These are phyloP conservation scores for Yarrowia keelungensis DNA, from an alignment of 805 yeast species.

Conservation along the genomic window DNA sequence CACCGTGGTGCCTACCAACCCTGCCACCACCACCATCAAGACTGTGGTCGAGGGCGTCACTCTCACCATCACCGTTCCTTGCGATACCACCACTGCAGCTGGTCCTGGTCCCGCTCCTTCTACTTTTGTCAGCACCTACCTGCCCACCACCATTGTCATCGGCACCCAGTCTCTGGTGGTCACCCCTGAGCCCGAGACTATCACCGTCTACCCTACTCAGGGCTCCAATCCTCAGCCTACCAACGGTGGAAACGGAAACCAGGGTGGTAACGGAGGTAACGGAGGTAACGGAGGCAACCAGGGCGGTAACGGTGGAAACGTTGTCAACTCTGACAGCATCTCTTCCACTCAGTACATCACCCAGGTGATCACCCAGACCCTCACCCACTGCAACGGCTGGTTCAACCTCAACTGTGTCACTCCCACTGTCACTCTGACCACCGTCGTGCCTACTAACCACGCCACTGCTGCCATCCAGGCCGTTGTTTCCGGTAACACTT, in stretches of 20 bases:
- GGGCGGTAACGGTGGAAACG: neutral
- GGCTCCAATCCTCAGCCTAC: no score
- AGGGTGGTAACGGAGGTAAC: neutral
- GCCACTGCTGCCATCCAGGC: neutral
- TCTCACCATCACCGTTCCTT: constrained; percentile 25
- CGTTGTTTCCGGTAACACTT: constrained; percentile 5
- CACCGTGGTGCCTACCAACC: constrained; percentile 35
- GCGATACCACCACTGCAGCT: constrained; percentile 17
- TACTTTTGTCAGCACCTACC: neutral
- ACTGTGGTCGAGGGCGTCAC: constrained; percentile 33
- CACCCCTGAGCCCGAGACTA: neutral
- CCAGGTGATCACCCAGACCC: constrained; percentile 9
- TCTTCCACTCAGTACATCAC: constrained; percentile 9
- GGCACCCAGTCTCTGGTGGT: constrained; percentile 1
- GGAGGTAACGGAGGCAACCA: neutral
- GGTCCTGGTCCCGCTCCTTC: no score
- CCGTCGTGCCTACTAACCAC: constrained; percentile 15
- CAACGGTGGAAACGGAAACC: no score
- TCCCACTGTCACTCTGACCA: constrained; percentile 21
- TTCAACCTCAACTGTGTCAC: constrained; percentile 14
- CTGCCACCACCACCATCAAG: constrained; percentile 15
- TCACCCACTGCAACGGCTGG: constrained; percentile 24
- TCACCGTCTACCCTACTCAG: neutral
- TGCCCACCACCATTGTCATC: constrained; percentile 1
- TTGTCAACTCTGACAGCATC: neutral